These are phyloP conservation scores for Sporobolus alterniflorus DNA, from an alignment of 202 grass and related monocot species.

Conservation along the genomic window DNA sequence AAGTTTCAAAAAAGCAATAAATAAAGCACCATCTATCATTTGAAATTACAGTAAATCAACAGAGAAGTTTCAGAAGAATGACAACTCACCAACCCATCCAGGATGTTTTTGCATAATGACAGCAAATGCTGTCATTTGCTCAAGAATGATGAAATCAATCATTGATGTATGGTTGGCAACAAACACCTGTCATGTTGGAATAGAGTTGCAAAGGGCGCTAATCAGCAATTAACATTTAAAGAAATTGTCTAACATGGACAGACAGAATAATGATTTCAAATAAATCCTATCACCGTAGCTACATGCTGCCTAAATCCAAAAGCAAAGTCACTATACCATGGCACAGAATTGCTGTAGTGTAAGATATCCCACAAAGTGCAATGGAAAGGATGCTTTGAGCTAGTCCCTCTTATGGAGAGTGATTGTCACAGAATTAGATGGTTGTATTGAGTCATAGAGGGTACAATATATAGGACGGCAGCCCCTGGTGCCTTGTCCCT, in stretches of 20 bases:
- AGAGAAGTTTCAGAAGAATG: constrained; percentile 20
- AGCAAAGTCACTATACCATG: neutral
- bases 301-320: neutral
- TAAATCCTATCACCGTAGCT: neutral
- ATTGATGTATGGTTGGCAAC: constrained; percentile 99
- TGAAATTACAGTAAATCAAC: constrained; percentile 25
- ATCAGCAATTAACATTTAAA: constrained; percentile 23
- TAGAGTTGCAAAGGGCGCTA: neutral
- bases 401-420: no score
- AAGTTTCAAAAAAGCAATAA: constrained; percentile 11
- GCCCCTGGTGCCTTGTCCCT: no score
- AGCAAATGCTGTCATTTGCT: constrained; percentile 99
- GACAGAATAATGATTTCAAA: neutral
- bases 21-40: constrained; percentile 18
- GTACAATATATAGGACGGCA: no score
- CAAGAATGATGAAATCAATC: constrained; percentile 99
- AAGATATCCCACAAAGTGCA: neutral
- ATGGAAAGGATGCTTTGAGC: constrained; percentile 15
- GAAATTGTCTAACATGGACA: neutral
- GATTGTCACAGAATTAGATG: no score
- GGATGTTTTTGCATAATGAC: constrained; percentile 99
- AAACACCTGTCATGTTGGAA: constrained; percentile 79
- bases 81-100: constrained; percentile 95
- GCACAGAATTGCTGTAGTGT: neutral
- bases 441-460: no score